Base-by-base conservation (phyloP, 2,329 filamentous ascomycete genomes). In the Fusarium lateritium region DNA sequence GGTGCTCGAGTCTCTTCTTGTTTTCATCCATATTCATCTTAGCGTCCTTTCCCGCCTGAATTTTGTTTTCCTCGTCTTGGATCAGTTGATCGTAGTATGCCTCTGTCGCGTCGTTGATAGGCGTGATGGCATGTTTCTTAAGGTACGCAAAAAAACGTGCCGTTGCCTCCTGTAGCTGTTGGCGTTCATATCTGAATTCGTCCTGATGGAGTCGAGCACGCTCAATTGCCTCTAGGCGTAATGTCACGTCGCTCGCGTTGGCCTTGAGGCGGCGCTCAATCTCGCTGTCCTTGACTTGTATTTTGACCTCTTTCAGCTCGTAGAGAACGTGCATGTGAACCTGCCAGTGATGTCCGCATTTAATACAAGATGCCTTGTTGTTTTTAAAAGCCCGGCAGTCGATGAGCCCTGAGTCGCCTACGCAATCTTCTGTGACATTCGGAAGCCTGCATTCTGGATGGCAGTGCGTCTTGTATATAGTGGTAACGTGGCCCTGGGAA, bases 261-360 rank as follows among this genome's bases (percentile, higher is more conserved):
- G 26, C 28, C 4, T 17, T 31, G 9, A 69, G 33, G 0, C 33
- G 44, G 7, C 36, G 31, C 36, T 58, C 66, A 24, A 69, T 21
- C 4, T 56, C 66, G 1, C 38, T 40, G 26, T 69, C 56, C 7
- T 62, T 62, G 19, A 66, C 47, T 3, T 24, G 45, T 3, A 51
- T 22, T 2, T 26, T 69, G 9, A 8, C 26, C 7, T 56, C 42
- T 19, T 54, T 33, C 9, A 54, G 50, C 7, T 67, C 42, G 5
- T 70, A 69, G 1, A 58, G 46, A n/a, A 55, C 33, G 19, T 69
- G 62, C 53, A 69, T 62, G 4, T 69, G 67, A 3, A 56, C n/a
- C 24, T 45, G 52, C 66, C 65, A 69, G 8, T 26, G 46, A 9
- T 69, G 61, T 2, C n/a, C 14, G 13, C 66, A 69, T 2, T 13